phyloP scores from a whole-genome alignment of 2,329 filamentous ascomycete species.

The Monilinia laxa region DNA sequence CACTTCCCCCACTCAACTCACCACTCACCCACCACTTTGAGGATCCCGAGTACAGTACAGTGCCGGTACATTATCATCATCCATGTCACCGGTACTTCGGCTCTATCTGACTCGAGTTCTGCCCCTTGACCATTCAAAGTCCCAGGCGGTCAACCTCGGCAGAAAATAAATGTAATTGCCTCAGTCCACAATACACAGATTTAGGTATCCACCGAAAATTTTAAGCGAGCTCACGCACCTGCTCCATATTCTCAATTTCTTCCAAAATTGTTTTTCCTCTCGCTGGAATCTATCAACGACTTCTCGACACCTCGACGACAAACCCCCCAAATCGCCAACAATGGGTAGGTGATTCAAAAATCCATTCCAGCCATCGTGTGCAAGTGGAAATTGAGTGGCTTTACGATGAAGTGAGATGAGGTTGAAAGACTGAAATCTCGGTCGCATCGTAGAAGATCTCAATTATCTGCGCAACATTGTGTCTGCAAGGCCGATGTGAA shows the following conservation, averaged over 20 bases:
- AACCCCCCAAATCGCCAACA: slow-evolving; percentile 38
- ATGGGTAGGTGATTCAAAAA: slow-evolving; percentile 43
- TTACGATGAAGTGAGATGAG: slow-evolving; percentile 23
- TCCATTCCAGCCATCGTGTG: slow-evolving; percentile 41
- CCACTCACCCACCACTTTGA: no score
- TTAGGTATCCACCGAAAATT: slow-evolving; percentile 1
- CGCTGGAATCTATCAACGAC: slow-evolving; percentile 19
- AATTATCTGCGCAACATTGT: slow-evolving; percentile 39
- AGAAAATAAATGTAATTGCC: neutral
- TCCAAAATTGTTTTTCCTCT: slow-evolving; percentile 24
- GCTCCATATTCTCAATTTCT: slow-evolving; percentile 22
- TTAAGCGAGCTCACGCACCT: slow-evolving; percentile 23
- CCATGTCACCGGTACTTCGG: slow-evolving; percentile 1
- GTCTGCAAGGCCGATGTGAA: slow-evolving; percentile 43
- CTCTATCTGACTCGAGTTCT: neutral
- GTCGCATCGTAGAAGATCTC: slow-evolving; percentile 29
- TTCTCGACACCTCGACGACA: slow-evolving; percentile 24
- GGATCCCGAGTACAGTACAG: no score
- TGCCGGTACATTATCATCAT: no score
- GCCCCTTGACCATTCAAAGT: neutral
- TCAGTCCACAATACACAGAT: neutral
- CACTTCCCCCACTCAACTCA: no score
- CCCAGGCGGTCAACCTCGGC: neutral
- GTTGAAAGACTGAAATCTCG: slow-evolving; percentile 29
- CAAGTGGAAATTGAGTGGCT: slow-evolving; percentile 40